Conservation (phyloP, 805 yeast genomes). For the Wilhelminamyces savonicus region DNA sequence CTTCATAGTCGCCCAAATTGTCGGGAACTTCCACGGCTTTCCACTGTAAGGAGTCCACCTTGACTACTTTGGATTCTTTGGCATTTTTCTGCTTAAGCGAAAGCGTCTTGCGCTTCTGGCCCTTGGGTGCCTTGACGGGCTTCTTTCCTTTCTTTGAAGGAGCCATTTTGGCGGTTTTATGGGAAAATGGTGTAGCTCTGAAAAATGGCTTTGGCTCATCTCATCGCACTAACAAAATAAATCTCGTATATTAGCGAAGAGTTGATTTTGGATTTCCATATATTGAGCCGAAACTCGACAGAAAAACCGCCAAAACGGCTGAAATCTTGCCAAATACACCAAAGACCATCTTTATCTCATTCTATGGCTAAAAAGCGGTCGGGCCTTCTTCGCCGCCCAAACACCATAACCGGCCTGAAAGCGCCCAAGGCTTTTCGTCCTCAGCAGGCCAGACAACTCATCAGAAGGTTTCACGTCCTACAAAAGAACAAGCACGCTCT, state of each 20-base stretch:
- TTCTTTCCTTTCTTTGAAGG: too few relatives aligned
- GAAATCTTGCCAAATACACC: too few relatives aligned
- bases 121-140: slow-evolving; percentile 1
- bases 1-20: slow-evolving; percentile 79
- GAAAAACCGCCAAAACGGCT: too few relatives aligned
- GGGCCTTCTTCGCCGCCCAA: slow-evolving; percentile 25
- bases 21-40: slow-evolving; percentile 77
- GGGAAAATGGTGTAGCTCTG: too few relatives aligned
- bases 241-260: too few relatives aligned
- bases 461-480: slow-evolving; percentile 70
- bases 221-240: too few relatives aligned
- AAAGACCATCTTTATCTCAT: too few relatives aligned
- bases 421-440: slow-evolving; percentile 55
- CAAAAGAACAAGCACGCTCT: slow-evolving; percentile 48
- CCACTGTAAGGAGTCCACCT: slow-evolving; percentile 60
- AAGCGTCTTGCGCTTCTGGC: slow-evolving; percentile 11
- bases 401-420: slow-evolving; percentile 23
- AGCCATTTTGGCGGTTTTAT: too few relatives aligned
- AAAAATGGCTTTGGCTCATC: too few relatives aligned
- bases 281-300: too few relatives aligned
- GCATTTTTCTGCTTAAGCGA: slow-evolving; percentile 24
- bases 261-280: too few relatives aligned
- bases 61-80: slow-evolving; percentile 35
- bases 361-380: too few relatives aligned
- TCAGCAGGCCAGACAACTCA: slow-evolving; percentile 63